Evolutionary conservation across 2,329 filamentous ascomycete genomes (phyloP).

Genomic region (Magnaporthales sp.): DNA sequence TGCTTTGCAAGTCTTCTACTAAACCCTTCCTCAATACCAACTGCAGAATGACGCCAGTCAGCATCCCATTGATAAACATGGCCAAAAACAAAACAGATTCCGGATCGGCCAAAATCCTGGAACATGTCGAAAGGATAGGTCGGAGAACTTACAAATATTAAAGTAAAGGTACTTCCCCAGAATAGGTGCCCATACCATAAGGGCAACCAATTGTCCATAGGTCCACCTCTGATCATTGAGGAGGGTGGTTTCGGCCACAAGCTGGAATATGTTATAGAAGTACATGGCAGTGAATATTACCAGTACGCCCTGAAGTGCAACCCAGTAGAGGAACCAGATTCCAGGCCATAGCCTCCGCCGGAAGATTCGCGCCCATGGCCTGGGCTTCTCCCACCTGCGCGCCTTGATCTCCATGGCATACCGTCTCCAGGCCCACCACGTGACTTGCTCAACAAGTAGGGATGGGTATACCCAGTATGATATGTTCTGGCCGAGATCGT

Average conservation of each 20-base stretch:
- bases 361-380: not conserved
- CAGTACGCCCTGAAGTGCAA: constrained; percentile 4
- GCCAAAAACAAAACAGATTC: not conserved
- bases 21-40: constrained; percentile 5
- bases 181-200: constrained; percentile 16
- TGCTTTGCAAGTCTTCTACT: constrained; percentile 3
- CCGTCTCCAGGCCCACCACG: constrained; percentile 1
- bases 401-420: constrained; percentile 4
- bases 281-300: constrained; percentile 10
- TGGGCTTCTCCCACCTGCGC: not conserved
- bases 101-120: not conserved
- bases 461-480: constrained; percentile 5
- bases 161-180: constrained; percentile 14
- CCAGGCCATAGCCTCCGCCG: not conserved
- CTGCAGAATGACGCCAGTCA: not conserved
- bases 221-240: constrained; percentile 12
- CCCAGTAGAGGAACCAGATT: constrained; percentile 1
- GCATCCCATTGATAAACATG: not conserved
- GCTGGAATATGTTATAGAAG: constrained; percentile 10
- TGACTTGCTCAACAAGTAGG: constrained; percentile 1
- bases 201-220: constrained; percentile 17
- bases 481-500: constrained; percentile 4
- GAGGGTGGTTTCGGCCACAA: constrained; percentile 9
- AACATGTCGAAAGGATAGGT: not conserved
- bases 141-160: constrained; percentile 13